Base-by-base conservation (phyloP, 1,284 basidiomycete genomes). In the Cryptococcus deneoformans region DNA sequence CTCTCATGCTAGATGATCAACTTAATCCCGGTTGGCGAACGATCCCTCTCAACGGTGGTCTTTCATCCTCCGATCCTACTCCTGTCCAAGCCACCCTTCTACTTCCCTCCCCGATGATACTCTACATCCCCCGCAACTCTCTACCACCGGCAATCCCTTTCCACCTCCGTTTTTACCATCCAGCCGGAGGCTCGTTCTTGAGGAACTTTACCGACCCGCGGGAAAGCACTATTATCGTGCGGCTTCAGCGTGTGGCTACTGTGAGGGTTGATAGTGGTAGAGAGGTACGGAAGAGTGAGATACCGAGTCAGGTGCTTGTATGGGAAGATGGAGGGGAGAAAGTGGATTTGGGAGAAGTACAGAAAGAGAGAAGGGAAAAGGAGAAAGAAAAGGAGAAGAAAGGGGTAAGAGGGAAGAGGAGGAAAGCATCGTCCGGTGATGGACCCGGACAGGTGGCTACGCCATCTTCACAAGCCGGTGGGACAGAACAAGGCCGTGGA, bases 21-120 rank as follows among this genome's bases (percentile, higher is more conserved):
- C 52, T 70, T 12, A 71, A 71, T 47, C 71, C 71, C 10, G 71
- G 71, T 10, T 72, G 71, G 71, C 56, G 68, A 9, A 67, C 65
- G 2, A 65, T 72, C 54, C 35, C 45, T 34, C 57, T 72, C 8
- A 57, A 65, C 34, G 71, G 71, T 6, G 71, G 71, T 10, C 20
- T 20, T 20, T 20, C 20, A 20, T 20, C 20, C 20, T 20, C 20
- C 20, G 20, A 20, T 20, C 20, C 20, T 20, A 60, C 61, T 24
- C 61, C 64, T 1, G 51, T 50, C 53, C 53, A 69, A 36, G 65
- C 59, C 12, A 54, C 58, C 7, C 55, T 72, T 11, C 65, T 71
- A 9, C 53, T 72, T 8, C 71, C 71, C 16, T 68, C 69, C 8
- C 71, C 71, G 8, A 66, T 69, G n/a, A 71, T 72, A 56, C 48